phyloP scores from a whole-genome alignment of 371 early-diverging fungal genomes.

The Mortierella sp. region DNA sequence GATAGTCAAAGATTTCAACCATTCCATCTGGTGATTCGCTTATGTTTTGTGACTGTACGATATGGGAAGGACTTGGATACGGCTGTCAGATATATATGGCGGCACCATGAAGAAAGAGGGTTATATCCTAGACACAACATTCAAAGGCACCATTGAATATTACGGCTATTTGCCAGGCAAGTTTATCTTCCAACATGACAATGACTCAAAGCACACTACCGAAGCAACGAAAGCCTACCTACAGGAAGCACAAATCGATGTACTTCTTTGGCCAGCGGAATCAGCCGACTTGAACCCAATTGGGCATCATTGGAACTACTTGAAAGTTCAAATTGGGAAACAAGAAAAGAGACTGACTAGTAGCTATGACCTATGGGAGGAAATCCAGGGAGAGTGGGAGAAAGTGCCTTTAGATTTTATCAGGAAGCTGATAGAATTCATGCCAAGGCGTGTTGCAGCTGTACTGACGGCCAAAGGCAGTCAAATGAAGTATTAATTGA shows the following conservation, averaged over 20 bases:
- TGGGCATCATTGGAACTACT: conserved; percentile 6
- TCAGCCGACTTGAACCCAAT: conserved; percentile 16
- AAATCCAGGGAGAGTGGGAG: conserved; percentile 6
- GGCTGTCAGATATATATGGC: conserved; percentile 23
- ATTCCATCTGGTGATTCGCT: background rate
- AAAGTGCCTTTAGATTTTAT: conserved; percentile 5
- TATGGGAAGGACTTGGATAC: conserved; percentile 20
- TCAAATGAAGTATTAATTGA: conserved; percentile 1
- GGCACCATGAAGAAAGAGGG: conserved; percentile 22
- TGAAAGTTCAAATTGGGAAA: conserved; percentile 3
- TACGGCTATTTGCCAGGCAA: conserved; percentile 9
- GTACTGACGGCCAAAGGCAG: conserved; percentile 4
- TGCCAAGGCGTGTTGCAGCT: background rate
- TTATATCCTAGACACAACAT: conserved; percentile 13
- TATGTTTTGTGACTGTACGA: conserved; percentile 9
- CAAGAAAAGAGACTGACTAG: background rate
- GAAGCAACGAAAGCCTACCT: background rate
- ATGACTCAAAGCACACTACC: conserved; percentile 2
- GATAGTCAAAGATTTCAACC: conserved; percentile 11
- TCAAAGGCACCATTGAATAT: conserved; percentile 6
- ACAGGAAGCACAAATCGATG: background rate
- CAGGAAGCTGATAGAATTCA: background rate
- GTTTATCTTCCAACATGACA: conserved; percentile 11
- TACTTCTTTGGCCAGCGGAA: conserved; percentile 12
- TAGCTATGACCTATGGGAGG: conserved; percentile 7